Evolutionary conservation across 2,329 filamentous ascomycete genomes (phyloP).

Genomic region (Arthrobotrys megalospora): DNA sequence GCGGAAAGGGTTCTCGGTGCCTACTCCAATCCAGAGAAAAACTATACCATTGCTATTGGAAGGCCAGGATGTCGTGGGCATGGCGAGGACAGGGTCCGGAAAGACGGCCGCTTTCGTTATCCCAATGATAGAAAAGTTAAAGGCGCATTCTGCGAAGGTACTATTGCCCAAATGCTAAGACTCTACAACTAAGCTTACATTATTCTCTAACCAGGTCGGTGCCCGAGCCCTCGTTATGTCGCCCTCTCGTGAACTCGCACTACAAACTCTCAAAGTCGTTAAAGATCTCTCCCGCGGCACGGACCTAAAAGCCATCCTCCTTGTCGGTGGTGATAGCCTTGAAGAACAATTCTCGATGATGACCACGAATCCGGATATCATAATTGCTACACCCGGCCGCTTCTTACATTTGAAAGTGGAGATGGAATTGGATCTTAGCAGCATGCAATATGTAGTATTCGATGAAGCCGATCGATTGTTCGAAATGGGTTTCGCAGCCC

Average conservation of each 20-base stretch:
- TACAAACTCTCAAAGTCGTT: conserved; percentile 95
- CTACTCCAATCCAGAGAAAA: conserved; percentile 97
- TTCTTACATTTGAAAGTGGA: conserved; percentile 98
- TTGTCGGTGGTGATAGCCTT: conserved; percentile 94
- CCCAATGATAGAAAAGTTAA: conserved; percentile 95
- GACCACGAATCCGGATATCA: conserved; percentile 88
- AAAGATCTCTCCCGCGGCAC: conserved; percentile 94
- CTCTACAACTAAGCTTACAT: neutral
- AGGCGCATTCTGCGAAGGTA: conserved; percentile 83
- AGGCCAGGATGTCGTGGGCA: conserved; percentile 95
- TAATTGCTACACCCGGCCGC: conserved; percentile 96
- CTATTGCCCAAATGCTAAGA: neutral
- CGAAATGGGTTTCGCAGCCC: conserved; percentile 97
- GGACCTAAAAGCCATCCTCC: conserved; percentile 87
- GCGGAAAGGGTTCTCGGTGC: conserved; percentile 93
- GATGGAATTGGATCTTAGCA: conserved; percentile 92
- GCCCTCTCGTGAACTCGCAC: conserved; percentile 90
- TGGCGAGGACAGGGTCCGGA: conserved; percentile 98
- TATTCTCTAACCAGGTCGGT: conserved; percentile 72
- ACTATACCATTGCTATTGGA: conserved; percentile 93
- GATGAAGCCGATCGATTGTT: conserved; percentile 97
- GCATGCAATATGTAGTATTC: conserved; percentile 93
- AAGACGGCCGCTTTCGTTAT: conserved; percentile 99
- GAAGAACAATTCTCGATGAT: conserved; percentile 96
- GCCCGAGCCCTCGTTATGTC: conserved; percentile 89